Conservation (phyloP, 441 rosid genomes). For the Isatis lusitanica region DNA sequence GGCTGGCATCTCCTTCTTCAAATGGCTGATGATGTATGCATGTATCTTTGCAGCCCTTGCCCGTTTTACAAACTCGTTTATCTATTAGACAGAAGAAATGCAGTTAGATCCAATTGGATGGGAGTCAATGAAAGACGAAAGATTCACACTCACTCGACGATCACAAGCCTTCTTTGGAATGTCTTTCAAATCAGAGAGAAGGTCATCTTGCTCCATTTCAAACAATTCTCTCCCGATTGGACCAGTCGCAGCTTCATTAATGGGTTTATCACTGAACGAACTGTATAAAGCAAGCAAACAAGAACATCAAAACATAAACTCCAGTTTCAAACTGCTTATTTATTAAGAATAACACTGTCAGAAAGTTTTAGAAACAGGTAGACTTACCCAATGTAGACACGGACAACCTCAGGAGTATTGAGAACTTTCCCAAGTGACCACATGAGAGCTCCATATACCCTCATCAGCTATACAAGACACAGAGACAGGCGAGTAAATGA, state of each 20-base stretch:
- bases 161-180: slow-evolving; percentile 98
- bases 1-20: slow-evolving; percentile 91
- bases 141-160: slow-evolving; percentile 71
- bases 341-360: not conserved
- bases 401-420: slow-evolving; percentile 89
- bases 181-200: slow-evolving; percentile 85
- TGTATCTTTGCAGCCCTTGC: slow-evolving; percentile 97
- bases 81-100: slow-evolving; percentile 42
- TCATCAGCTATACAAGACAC: slow-evolving; percentile 68
- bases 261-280: slow-evolving; percentile 91
- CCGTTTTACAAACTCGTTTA: slow-evolving; percentile 93
- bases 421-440: slow-evolving; percentile 99
- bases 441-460: slow-evolving; percentile 98
- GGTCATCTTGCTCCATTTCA: slow-evolving; percentile 93
- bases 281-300: slow-evolving; percentile 45
- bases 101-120: not conserved
- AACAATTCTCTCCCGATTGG: slow-evolving; percentile 91
- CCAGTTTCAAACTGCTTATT: not conserved
- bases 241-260: slow-evolving; percentile 70
- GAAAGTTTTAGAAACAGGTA: slow-evolving; percentile 1
- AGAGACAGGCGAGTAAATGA: not conserved
- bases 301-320: slow-evolving; percentile 7
- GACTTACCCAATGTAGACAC: slow-evolving; percentile 92
- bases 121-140: slow-evolving; percentile 4
- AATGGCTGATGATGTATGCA: slow-evolving; percentile 88